Evolutionary conservation across 2,329 filamentous ascomycete species (phyloP), one percentile per base, ranked within the genome.

Genomic region (Parastagonospora avenae): DNA sequence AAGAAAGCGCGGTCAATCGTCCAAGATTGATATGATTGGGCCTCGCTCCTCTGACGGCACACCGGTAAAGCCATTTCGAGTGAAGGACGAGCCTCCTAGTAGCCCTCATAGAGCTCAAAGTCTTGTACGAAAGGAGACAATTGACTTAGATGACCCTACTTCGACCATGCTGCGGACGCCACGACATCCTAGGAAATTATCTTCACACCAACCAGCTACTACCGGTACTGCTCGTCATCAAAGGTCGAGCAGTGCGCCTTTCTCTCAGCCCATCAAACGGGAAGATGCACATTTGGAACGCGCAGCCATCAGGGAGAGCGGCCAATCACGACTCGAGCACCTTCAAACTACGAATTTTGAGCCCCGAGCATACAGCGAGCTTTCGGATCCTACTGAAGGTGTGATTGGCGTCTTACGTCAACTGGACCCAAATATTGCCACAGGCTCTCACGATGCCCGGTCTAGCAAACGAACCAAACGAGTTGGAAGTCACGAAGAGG

Each of bases 101-200:
- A 77, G 74, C 50, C 63, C 66, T 8, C 55, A 57, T 3, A 24
- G 49, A 30, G 39, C 38, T 30, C 37, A 60, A 40, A 62, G 54
- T 8, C 54, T 68, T 3, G 41, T 67, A 4, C 70, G 71, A 8
- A 73, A 63, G 7, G 72, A 77, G 48, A 77, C 75, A 2, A 73
- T 79, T 29, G 78, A 80, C 58, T 67, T 80, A 2, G 78, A 80
- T 52, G 70, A 71, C 12, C 50, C 74, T 6, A 62, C 62, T 2
- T 58, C 62, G 11, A 55, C 54, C 24, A 53, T 71, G 10, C 55
- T 69, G 11, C 48, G 57, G 10, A 77, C 74, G 5, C 73, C 76
- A 9, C 59, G 53, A 8, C 55, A 57, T n/a, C 27, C 51, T 30
- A 46, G 45, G 16, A 59, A 32, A n/a, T 52, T 19, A 35, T 27